phyloP scores from a whole-genome alignment of 139 green algal genomes.

The Marvania coccoides region DNA sequence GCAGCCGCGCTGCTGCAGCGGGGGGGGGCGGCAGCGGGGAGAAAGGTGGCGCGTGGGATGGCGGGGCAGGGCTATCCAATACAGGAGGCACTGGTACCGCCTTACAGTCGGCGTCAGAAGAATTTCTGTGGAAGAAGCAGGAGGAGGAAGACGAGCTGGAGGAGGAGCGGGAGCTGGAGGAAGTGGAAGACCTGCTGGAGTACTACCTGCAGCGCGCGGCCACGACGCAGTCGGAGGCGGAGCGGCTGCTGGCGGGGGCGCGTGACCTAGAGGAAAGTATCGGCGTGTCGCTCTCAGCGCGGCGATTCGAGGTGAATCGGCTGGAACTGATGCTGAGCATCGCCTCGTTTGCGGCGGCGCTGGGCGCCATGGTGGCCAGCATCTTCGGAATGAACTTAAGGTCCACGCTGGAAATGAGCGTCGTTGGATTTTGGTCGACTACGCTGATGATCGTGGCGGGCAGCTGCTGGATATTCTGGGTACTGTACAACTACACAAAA shows the following conservation, averaged over 20 bases:
- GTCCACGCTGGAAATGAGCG: conserved; percentile 70
- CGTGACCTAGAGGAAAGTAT: conserved; percentile 91
- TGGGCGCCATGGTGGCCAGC: conserved; percentile 78
- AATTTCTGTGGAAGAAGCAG: no score
- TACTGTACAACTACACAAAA: conserved; percentile 70
- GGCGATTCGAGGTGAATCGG: conserved; percentile 76
- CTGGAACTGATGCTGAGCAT: conserved; percentile 88
- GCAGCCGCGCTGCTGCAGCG: conserved; percentile 60
- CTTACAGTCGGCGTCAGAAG: neutral
- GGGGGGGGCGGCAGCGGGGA: conserved; percentile 35
- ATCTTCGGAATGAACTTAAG: conserved; percentile 76
- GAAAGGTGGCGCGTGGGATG: no score
- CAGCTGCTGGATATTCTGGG: conserved; percentile 59
- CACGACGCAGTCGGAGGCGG: conserved; percentile 61
- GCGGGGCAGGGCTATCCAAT: no score
- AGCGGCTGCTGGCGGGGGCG: conserved; percentile 66
- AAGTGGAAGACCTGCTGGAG: conserved; percentile 89
- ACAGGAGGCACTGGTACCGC: neutral
- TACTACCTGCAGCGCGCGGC: conserved; percentile 87
- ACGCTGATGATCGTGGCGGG: conserved; percentile 64
- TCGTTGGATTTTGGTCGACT: conserved; percentile 77
- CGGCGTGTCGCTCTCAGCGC: conserved; percentile 67
- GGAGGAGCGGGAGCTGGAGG: conserved; percentile 53
- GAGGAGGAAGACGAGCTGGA: conserved; percentile 31
- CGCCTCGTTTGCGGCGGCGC: conserved; percentile 75